Conservation (phyloP, 345 rosid genomes). For the Rhizophora mangle region DNA sequence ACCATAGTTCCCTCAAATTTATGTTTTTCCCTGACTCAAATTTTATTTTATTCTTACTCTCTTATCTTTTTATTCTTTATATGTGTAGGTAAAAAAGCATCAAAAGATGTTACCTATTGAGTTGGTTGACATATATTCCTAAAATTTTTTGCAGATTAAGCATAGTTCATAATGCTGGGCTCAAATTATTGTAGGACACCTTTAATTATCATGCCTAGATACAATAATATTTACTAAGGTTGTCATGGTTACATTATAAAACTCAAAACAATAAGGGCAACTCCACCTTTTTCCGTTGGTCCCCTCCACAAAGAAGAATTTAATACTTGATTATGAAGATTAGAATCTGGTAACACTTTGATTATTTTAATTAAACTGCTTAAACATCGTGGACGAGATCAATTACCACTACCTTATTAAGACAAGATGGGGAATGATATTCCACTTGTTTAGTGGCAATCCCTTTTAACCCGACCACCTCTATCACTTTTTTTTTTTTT, state of each 20-base stretch:
- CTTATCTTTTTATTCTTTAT: no score
- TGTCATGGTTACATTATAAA: neutral
- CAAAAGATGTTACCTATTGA: no score
- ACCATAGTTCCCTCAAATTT: no score
- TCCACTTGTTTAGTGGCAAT: slow-evolving; percentile 41
- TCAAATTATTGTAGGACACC: no score
- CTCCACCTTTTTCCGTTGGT: slow-evolving; percentile 21
- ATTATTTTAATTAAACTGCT: neutral
- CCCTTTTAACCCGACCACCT: slow-evolving; percentile 25
- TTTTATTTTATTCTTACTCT: no score
- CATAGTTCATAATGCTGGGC: no score
- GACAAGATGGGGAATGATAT: slow-evolving; percentile 25
- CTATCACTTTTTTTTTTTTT: no score
- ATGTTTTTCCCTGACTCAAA: no score
- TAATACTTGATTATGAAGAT: slow-evolving; percentile 1
- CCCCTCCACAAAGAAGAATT: slow-evolving; percentile 16
- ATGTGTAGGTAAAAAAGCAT: no score
- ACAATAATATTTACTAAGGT: neutral
- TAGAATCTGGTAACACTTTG: neutral
- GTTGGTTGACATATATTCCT: no score
- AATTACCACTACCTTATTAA: slow-evolving; percentile 22
- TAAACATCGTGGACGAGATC: slow-evolving; percentile 1
- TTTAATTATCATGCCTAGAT: no score
- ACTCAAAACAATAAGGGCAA: neutral
- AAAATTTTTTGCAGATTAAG: no score